Base-by-base conservation (phyloP, 768 basidiomycete genomes). In the Termitomyces eurrhizus region DNA sequence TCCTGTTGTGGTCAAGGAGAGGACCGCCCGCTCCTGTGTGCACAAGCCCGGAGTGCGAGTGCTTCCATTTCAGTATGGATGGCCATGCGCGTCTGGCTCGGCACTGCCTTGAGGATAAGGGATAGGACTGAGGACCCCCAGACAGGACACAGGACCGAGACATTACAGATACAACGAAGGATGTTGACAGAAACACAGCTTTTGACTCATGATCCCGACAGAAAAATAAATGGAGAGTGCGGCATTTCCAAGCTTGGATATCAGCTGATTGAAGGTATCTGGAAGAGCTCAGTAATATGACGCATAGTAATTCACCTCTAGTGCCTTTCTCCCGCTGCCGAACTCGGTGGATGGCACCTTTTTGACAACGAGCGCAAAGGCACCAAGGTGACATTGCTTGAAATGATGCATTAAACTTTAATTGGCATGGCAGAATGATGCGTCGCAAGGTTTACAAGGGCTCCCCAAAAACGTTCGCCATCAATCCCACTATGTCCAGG, bases 81-180 rank as follows among this genome's bases (percentile, higher is more conserved):
- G 21, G 32, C 13, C 46, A 33, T 52, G 24, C 39, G 21, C 37
- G 16, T 56, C 48, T 56, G 48, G 45, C 60, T 52, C 41, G 26
- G 48, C 60, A 61, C 39, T 46, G 60, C 50, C 54, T 26, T 33
- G 39, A 41, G 11, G 26, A 18, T n/a, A 21, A 42, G 53, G 21
- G 42, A 13, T 33, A 44, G 16, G n/a, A 55, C 16, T 33, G 42
- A 55, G 39, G 39, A n/a, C 18, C n/a, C 39, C n/a, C 14, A 54
- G 6, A 7, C 18, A 55, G 41, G 51, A 42, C 5, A 39, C 13
- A 54, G 8, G 24, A 32, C 18, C 29, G 18, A 55, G 41, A 13
- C 29, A 7, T 32, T 29, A 7, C 7, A n/a, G 26, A 29, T 16
- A 29, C 9, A 41, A 41, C 39, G 11, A 29, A 35, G 7, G 26